These are phyloP conservation scores for Colletotrichum eremochloae DNA, from an alignment of 2,329 filamentous ascomycete genomes.

Conservation along the genomic window DNA sequence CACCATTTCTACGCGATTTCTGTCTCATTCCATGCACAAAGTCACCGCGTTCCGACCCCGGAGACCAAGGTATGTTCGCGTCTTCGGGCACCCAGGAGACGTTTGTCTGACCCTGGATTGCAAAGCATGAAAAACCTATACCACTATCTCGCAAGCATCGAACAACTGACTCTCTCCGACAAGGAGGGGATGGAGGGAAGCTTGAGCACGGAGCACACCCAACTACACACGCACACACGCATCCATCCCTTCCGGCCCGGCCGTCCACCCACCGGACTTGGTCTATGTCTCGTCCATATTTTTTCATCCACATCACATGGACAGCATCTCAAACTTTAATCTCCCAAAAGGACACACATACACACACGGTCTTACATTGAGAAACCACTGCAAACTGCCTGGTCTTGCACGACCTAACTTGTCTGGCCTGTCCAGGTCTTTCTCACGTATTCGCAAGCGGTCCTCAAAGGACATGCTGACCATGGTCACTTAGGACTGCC, in stretches of 20 bases:
- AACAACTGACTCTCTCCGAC: background rate
- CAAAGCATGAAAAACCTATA: background rate
- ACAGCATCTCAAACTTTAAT: slow-evolving; percentile 6
- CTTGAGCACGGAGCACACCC: slow-evolving; percentile 13
- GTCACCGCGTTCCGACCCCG: background rate
- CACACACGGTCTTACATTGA: background rate
- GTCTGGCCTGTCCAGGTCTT: background rate
- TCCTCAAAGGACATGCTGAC: background rate
- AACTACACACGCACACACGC: background rate
- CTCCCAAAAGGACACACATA: background rate
- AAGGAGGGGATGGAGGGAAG: background rate
- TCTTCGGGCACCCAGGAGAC: background rate
- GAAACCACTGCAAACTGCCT: background rate
- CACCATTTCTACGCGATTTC: slow-evolving; percentile 9
- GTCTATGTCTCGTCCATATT: background rate
- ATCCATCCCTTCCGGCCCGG: slow-evolving; percentile 1
- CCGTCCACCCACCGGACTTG: background rate
- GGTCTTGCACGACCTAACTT: slow-evolving; percentile 23
- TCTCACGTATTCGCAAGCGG: slow-evolving; percentile 33
- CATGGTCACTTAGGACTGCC: background rate
- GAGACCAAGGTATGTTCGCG: background rate
- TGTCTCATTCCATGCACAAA: background rate
- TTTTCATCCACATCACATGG: background rate
- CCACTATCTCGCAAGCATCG: background rate
- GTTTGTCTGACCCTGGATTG: background rate